phyloP scores from a whole-genome alignment of 2,329 filamentous ascomycete species.

The Lojkania enalia region DNA sequence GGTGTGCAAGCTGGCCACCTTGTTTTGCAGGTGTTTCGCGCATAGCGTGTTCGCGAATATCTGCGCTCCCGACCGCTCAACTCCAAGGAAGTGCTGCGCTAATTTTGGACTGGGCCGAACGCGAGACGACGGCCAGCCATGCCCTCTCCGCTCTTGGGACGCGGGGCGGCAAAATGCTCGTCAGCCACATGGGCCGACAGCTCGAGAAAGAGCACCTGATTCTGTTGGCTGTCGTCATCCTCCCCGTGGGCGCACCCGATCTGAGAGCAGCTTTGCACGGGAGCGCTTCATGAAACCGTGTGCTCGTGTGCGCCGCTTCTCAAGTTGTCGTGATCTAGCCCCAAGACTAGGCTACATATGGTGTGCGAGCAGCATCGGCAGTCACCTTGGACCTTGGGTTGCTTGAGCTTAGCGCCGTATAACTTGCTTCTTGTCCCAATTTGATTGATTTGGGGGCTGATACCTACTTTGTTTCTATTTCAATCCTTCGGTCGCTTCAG shows the following conservation, averaged over 20 bases:
- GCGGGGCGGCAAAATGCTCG: constrained; percentile 4
- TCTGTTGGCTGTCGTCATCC: background rate
- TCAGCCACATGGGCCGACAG: constrained; percentile 1
- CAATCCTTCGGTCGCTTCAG: too few relatives aligned
- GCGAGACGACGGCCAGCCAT: constrained; percentile 2
- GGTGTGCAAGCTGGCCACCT: constrained; percentile 9
- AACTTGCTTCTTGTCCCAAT: too few relatives aligned
- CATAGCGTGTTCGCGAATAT: background rate
- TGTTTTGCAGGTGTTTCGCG: constrained; percentile 2
- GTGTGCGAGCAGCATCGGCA: constrained; percentile 14
- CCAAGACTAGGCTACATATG: background rate
- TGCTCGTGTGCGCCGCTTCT: constrained; percentile 10
- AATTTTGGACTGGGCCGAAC: constrained; percentile 10
- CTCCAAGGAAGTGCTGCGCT: constrained; percentile 2
- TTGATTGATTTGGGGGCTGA: too few relatives aligned
- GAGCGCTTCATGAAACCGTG: constrained; percentile 20
- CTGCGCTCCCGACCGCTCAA: too few relatives aligned
- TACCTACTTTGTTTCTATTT: too few relatives aligned
- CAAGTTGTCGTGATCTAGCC: constrained; percentile 2
- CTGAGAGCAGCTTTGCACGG: constrained; percentile 11
- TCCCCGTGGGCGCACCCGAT: background rate
- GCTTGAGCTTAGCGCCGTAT: background rate
- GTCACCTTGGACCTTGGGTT: background rate
- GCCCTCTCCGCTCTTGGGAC: constrained; percentile 1
- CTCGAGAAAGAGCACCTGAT: background rate